Percentiles rank a stretch among this genome's conserved stretches.
Evolutionary conservation across 306 rosid genomes (phyloP).

Genomic region (Purshia tridentata): DNA sequence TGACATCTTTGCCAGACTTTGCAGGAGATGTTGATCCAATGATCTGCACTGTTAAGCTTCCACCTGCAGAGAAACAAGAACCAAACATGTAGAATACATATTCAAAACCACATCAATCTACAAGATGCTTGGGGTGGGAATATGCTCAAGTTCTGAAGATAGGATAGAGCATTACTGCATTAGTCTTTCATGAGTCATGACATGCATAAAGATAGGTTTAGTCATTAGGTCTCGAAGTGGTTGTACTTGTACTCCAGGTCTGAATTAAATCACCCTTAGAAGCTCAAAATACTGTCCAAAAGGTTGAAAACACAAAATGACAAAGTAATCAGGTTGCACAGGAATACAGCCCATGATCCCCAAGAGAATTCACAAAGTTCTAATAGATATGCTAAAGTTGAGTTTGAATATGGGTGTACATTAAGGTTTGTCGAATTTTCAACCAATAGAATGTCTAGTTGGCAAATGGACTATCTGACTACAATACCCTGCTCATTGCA

Average conservation of each 20-base stretch:
- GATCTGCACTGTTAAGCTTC: slow-evolving; percentile 71
- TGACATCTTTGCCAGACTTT: slow-evolving; percentile 31
- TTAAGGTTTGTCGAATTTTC: not conserved
- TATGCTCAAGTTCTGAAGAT: not conserved
- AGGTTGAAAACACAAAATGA: too few relatives aligned
- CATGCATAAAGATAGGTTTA: too few relatives aligned
- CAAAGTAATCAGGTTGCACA: too few relatives aligned
- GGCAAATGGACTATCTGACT: not conserved
- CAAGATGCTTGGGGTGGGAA: not conserved
- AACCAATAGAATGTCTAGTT: not conserved
- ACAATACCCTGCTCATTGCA: not conserved
- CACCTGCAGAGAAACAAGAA: slow-evolving; percentile 40
- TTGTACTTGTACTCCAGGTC: too few relatives aligned
- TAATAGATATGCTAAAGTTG: not conserved
- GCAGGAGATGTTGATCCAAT: slow-evolving; percentile 39
- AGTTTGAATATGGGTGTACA: not conserved
- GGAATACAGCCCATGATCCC: too few relatives aligned
- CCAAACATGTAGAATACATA: not conserved
- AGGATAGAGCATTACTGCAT: not conserved
- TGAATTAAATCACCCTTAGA: too few relatives aligned
- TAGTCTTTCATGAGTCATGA: too few relatives aligned
- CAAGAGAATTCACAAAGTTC: too few relatives aligned
- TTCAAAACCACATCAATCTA: not conserved
- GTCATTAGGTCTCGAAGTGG: too few relatives aligned
- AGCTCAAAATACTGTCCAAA: too few relatives aligned